Evolutionary conservation across 2,329 filamentous ascomycete genomes (phyloP).

Genomic region (Diaporthe vexans): DNA sequence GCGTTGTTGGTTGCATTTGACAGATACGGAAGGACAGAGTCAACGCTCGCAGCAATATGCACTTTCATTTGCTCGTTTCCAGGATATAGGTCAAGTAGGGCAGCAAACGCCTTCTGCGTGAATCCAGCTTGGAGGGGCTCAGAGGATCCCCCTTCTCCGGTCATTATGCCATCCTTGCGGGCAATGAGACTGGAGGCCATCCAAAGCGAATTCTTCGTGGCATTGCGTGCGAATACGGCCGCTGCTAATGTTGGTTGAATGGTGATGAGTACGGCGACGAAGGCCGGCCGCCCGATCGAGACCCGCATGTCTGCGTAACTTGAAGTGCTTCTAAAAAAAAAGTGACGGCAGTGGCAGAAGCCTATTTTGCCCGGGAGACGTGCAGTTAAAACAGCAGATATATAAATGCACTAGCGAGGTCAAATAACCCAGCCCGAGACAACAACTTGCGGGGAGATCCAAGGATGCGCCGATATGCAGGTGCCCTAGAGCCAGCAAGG

Average conservation of each 20-base stretch:
- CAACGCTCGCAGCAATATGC: background rate
- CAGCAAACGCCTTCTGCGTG: background rate
- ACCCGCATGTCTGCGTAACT: background rate
- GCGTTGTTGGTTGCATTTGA: background rate
- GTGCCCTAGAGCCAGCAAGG: background rate
- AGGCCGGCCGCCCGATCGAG: background rate
- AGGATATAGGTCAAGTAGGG: background rate
- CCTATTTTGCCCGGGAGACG: background rate
- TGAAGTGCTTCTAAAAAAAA: background rate
- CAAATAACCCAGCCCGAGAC: background rate
- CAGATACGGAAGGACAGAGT: background rate
- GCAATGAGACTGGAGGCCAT: background rate
- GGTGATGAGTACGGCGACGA: background rate
- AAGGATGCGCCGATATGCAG: background rate
- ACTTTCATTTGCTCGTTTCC: background rate
- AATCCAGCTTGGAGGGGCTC: background rate
- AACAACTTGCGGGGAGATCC: background rate
- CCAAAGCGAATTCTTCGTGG: background rate
- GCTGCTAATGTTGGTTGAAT: background rate
- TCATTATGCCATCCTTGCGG: background rate
- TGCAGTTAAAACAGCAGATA: background rate
- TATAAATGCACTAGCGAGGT: background rate
- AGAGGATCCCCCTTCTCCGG: background rate
- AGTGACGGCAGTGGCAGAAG: background rate
- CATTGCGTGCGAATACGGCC: background rate